phyloP scores from a whole-genome alignment of 257 asterid species.

The Scutellaria galericulata region DNA sequence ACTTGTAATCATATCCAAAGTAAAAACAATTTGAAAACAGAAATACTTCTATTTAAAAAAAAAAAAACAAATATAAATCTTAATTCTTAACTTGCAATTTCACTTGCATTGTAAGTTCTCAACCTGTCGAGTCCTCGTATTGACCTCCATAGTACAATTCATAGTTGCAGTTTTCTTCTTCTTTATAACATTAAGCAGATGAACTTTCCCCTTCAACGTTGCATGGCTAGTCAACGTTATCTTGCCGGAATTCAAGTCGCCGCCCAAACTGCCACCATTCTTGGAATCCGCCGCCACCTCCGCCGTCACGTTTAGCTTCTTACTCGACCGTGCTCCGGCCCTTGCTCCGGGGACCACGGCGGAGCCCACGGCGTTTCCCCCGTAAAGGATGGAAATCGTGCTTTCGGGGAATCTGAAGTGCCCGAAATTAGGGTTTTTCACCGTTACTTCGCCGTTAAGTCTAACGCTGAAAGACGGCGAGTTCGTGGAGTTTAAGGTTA shows the following conservation, averaged over 20 bases:
- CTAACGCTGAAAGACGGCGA: conserved; percentile 29
- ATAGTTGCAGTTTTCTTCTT: conserved; percentile 34
- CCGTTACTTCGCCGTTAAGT: conserved; percentile 28
- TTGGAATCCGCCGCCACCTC: conserved; percentile 4
- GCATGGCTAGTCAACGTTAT: conserved; percentile 31
- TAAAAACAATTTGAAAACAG: no score
- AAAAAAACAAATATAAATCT: no score
- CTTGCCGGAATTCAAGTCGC: conserved; percentile 35
- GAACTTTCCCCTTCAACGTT: conserved; percentile 31
- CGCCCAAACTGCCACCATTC: background rate
- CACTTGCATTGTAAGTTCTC: no score
- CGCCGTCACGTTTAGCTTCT: conserved; percentile 31
- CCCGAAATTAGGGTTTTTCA: conserved; percentile 37
- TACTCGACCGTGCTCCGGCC: conserved; percentile 23
- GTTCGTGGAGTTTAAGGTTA: no score
- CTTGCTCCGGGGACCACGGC: conserved; percentile 16
- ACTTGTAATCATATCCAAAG: no score
- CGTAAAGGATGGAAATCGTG: conserved; percentile 21
- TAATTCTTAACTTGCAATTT: no score
- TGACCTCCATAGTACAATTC: background rate
- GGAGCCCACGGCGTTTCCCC: conserved; percentile 29
- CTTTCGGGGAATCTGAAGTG: conserved; percentile 31
- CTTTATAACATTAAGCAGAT: conserved; percentile 25
- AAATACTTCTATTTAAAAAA: no score
- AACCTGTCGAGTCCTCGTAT: no score